phyloP scores from a whole-genome alignment of 2,329 filamentous ascomycete genomes.

The Metarhizium brunneum region DNA sequence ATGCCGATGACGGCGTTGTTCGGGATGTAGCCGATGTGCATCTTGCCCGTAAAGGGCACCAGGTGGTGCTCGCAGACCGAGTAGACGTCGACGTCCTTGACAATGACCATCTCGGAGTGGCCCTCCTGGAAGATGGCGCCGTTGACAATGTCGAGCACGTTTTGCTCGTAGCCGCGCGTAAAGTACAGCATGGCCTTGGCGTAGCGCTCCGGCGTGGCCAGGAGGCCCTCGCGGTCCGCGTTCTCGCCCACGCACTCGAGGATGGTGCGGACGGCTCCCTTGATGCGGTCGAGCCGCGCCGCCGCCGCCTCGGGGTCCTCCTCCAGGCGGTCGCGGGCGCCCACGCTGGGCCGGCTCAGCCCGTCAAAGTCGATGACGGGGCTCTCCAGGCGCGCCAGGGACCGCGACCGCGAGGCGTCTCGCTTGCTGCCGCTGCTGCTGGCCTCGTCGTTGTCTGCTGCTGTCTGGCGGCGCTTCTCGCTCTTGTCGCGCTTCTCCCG shows the following conservation, averaged over 20 bases:
- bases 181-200: constrained; percentile 94
- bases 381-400: background rate
- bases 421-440: background rate
- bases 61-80: constrained; percentile 95
- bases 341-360: background rate
- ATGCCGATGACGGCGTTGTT: constrained; percentile 85
- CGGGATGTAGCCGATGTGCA: constrained; percentile 98
- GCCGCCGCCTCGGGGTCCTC: background rate
- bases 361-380: background rate
- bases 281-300: background rate
- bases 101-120: constrained; percentile 94
- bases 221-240: constrained; percentile 53
- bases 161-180: constrained; percentile 95
- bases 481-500: background rate
- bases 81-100: constrained; percentile 95
- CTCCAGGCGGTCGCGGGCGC: background rate
- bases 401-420: background rate
- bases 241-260: constrained; percentile 63
- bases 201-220: constrained; percentile 72
- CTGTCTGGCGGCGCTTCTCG: background rate
- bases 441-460: background rate
- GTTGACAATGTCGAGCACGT: constrained; percentile 85
- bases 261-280: constrained; percentile 52
- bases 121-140: constrained; percentile 92
- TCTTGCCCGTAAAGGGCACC: constrained; percentile 95